Conservation (phyloP, 768 basidiomycete species). For the Lactarius psammicola region DNA sequence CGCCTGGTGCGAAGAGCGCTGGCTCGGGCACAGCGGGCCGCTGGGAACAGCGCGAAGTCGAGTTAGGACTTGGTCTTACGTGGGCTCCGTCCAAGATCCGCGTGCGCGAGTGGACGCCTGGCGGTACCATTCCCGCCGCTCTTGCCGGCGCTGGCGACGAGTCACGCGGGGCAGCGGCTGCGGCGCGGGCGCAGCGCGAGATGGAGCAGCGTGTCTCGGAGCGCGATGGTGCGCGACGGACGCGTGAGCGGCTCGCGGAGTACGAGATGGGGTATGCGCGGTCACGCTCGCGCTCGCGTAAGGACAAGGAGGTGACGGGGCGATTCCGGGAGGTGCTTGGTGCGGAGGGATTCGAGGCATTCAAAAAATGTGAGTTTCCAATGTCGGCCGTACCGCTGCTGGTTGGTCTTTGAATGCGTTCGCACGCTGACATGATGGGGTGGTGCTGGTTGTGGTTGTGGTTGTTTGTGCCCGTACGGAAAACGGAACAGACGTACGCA, state of each 20-base stretch:
- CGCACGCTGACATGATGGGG: too few species aligned
- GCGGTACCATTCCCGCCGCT: not conserved
- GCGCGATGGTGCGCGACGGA: slow-evolving; percentile 30
- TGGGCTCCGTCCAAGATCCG: slow-evolving; percentile 31
- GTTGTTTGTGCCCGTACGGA: too few species aligned
- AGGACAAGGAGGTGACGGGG: slow-evolving; percentile 27
- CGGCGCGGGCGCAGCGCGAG: slow-evolving; percentile 30
- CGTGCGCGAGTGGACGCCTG: slow-evolving; percentile 28
- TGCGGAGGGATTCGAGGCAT: slow-evolving; percentile 26
- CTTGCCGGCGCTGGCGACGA: not conserved
- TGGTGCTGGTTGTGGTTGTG: too few species aligned
- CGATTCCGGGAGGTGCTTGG: slow-evolving; percentile 27
- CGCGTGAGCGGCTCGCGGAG: slow-evolving; percentile 31
- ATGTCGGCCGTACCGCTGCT: too few species aligned
- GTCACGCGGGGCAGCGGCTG: too few species aligned
- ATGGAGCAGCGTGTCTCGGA: slow-evolving; percentile 29
- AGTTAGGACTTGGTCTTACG: slow-evolving; percentile 27
- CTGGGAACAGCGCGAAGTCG: slow-evolving; percentile 29
- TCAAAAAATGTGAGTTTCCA: slow-evolving; percentile 72
- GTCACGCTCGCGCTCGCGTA: slow-evolving; percentile 15
- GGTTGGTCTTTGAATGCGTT: too few species aligned
- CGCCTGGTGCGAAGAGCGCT: slow-evolving; percentile 5
- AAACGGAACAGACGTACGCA: slow-evolving; percentile 55
- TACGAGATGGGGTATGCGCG: slow-evolving; percentile 32
- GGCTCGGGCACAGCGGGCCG: slow-evolving; percentile 5